Evolutionary conservation across 768 basidiomycete genomes (phyloP), one percentile per base, ranked within the genome.

Genomic region (Hebeloma cylindrosporum): DNA sequence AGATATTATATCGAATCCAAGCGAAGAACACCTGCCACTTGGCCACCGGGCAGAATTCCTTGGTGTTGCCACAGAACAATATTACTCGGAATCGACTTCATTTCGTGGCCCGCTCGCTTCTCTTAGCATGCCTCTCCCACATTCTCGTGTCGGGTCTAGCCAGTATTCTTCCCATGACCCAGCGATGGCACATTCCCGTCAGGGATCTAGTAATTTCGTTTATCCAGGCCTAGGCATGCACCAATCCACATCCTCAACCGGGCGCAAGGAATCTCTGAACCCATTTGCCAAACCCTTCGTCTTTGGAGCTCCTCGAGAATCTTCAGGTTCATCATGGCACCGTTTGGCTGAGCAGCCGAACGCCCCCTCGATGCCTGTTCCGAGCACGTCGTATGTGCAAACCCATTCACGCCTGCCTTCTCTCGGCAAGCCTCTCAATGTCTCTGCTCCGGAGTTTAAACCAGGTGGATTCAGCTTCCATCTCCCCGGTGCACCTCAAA

Each of bases 251-350:
- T 47, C 47, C 30, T 63, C 62, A 17, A 18, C 53, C 9, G 57
- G 58, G 7, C 55, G 58, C n/a, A 50, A 61, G 26, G 71, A 74
- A 27, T 64, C 75, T 2, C 73, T 90, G 37, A 93, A 93, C 60
- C 90, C 90, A 0, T 73, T 79, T 38, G 90, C 90, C 5, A 88
- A 88, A 58, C 88, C 90, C 0, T 93, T 93, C 52, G 82, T 90
- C 7, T 92, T 92, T 60, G 87, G 86, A 41, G 48, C 66, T 25
- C 62, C 57, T 29, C 65, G 62, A 33, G 59, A 61, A 20, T 61
- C 66, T 9, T 35, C 35, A 9, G 34, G 37, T 62, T 47, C 42
- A 21, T 48, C 60, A 2, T 61, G 55, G 54, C 40, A 54, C 16
- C 47, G 51, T 14, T 46, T 49, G 13, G 48, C 43, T 33, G 53